phyloP scores from a whole-genome alignment of 352 stramenopile genomes.

The Paralagenidium karlingii region DNA sequence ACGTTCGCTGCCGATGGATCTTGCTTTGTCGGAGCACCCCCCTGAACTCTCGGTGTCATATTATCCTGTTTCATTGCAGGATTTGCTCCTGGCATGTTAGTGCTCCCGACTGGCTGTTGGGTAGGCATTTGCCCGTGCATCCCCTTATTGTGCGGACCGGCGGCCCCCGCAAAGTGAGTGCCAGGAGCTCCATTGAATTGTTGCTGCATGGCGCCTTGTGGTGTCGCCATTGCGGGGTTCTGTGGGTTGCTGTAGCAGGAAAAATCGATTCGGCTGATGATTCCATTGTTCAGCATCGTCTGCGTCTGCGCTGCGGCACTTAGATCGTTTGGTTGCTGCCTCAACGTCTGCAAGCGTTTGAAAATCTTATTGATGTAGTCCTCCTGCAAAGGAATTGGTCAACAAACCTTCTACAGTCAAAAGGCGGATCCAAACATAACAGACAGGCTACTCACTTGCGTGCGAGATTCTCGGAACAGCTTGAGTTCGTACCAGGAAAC shows the following conservation, averaged over 20 bases:
- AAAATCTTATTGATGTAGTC: conserved; percentile 86
- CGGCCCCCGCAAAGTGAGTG: too few relatives aligned
- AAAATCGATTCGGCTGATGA: conserved; percentile 59
- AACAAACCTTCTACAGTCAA: background rate
- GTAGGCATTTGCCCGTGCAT: too few relatives aligned
- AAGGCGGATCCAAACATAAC: background rate
- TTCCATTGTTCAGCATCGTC: conserved; percentile 48
- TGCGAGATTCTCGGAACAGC: conserved; percentile 73
- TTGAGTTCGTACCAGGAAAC: conserved; percentile 77
- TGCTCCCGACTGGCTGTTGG: background rate
- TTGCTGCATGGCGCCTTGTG: conserved; percentile 2
- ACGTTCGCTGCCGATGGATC: conserved; percentile 4
- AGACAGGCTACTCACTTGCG: conserved; percentile 15
- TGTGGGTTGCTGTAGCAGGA: conserved; percentile 61
- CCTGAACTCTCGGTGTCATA: conserved; percentile 7
- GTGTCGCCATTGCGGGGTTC: conserved; percentile 13
- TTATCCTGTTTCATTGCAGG: conserved; percentile 3
- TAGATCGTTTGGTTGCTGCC: conserved; percentile 59
- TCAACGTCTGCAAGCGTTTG: conserved; percentile 63
- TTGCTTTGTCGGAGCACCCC: conserved; percentile 3
- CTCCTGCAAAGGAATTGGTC: too few relatives aligned
- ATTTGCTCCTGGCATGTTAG: background rate
- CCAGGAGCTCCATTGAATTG: background rate
- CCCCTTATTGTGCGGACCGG: too few relatives aligned
- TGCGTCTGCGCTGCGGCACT: conserved; percentile 51